These are phyloP conservation scores for Olyra latifolia DNA, from an alignment of 176 grass and related monocot species.

Conservation along the genomic window DNA sequence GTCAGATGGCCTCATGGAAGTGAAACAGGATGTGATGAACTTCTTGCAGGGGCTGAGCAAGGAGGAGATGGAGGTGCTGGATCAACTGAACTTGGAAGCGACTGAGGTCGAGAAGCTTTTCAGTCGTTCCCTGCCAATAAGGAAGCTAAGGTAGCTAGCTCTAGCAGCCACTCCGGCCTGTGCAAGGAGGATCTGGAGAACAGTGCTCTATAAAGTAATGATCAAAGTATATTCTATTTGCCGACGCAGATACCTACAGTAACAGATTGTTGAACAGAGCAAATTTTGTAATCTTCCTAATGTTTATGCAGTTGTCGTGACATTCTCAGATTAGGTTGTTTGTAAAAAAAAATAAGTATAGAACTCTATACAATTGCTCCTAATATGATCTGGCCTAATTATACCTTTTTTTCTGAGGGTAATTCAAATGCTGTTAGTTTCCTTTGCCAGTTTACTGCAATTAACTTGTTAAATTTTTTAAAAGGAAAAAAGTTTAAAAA, in stretches of 20 bases:
- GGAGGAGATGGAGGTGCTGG: slow-evolving; percentile 90
- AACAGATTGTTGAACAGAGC: slow-evolving; percentile 29
- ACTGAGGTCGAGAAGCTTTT: slow-evolving; percentile 79
- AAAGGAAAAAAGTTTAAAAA: too few relatives aligned
- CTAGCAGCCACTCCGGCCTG: background rate
- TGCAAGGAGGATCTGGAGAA: slow-evolving; percentile 12
- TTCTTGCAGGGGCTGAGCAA: slow-evolving; percentile 76
- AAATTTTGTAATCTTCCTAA: slow-evolving; percentile 29
- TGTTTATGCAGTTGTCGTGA: background rate
- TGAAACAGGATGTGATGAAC: slow-evolving; percentile 63
- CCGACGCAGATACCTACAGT: slow-evolving; percentile 21
- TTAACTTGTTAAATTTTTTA: background rate
- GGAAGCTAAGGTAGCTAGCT: slow-evolving; percentile 72
- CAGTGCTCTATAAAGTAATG: slow-evolving; percentile 5
- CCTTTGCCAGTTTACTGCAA: background rate
- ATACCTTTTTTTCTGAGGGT: background rate
- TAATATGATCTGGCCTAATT: background rate
- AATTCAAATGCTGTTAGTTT: slow-evolving; percentile 12
- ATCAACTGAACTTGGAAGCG: slow-evolving; percentile 87
- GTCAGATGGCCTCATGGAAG: slow-evolving; percentile 62
- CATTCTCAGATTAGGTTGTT: slow-evolving; percentile 5
- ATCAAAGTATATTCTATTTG: slow-evolving; percentile 24
- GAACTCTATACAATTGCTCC: background rate
- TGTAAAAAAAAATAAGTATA: slow-evolving; percentile 20
- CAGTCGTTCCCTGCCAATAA: slow-evolving; percentile 67